Evolutionary conservation across 2,329 filamentous ascomycete species (phyloP), one percentile per base, ranked within the genome.

Genomic region (Colletotrichum gloeosporioides): DNA sequence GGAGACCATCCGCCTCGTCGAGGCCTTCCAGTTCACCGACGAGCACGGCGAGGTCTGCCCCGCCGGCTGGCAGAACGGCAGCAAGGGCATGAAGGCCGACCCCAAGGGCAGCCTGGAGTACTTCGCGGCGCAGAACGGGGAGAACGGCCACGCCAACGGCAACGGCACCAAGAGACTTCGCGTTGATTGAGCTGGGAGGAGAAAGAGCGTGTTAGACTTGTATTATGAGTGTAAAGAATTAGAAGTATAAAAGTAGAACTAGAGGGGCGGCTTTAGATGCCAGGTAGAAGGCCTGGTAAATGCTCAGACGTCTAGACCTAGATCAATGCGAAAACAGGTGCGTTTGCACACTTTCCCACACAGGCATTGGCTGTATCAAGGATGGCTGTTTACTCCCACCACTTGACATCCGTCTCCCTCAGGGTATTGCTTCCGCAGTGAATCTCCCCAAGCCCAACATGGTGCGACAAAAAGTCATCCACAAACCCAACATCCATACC

Each of bases 21-120:
- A 93, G 79, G 93, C 94, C 8, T 96, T 96, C 84, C 95, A 96
- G 85, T 95, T 96, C 87, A 94, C 94, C 15, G 94, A 96, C 79
- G 94, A 95, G 79, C 95, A 94, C 89, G 96, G 95, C 85, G 92
- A 95, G 83, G 90, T 95, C 71, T 96, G 88, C 84, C 88, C 88
- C 61, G 88, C 88, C 70, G 88, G 87, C 80, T 89, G 88, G 88
- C 85, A 86, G 76, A 82, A 85, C 75, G 88, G 88, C 67, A 82
- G 81, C 80, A 86, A 88, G 83, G 85, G 84, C 69, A 89, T 89
- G 84, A 89, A 89, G 87, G 86, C 88, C 73, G 87, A 88, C 75
- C 87, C 88, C 78, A 89, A 89, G 84, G 87, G 86, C 69, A 88
- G 86, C 79, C 83, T 89, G 49, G 87, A 89, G 81, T 89, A 89